Evolutionary conservation across 306 rosid species (phyloP).

Genomic region (Acacia confusa): DNA sequence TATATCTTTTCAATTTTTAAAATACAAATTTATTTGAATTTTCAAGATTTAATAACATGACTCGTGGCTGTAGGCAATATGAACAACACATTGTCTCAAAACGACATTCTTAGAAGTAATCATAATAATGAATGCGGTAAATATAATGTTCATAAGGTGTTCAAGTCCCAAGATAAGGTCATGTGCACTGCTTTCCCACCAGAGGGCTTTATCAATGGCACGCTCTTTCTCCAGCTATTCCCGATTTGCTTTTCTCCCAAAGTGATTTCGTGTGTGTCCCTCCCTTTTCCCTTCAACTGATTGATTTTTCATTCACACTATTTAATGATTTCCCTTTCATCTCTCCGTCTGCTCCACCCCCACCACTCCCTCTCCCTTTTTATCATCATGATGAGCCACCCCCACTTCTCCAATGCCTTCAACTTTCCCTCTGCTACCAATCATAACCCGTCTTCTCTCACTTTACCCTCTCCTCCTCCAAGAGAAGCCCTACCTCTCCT

Average conservation of each 20-base stretch:
- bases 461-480: constrained; percentile 48
- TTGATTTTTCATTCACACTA: constrained; percentile 34
- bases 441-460: constrained; percentile 14
- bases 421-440: neutral
- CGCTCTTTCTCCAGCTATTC: constrained; percentile 43
- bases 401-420: constrained; percentile 44
- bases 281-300: constrained; percentile 44
- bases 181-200: neutral
- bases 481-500: constrained; percentile 79
- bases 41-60: too few species aligned
- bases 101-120: neutral
- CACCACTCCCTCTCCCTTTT: neutral
- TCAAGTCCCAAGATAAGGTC: constrained; percentile 65
- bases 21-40: neutral
- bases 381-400: constrained; percentile 68
- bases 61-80: too few species aligned
- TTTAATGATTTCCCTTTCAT: neutral
- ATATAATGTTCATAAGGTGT: constrained; percentile 10
- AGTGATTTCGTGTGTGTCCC: constrained; percentile 62
- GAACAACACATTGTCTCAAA: neutral
- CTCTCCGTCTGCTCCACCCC: neutral
- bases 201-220: constrained; percentile 41
- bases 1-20: neutral
- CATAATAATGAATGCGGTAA: neutral
- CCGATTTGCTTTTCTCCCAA: constrained; percentile 30